Evolutionary conservation across 2,329 filamentous ascomycete genomes (phyloP).

Genomic region (Cercospora brassicicola): DNA sequence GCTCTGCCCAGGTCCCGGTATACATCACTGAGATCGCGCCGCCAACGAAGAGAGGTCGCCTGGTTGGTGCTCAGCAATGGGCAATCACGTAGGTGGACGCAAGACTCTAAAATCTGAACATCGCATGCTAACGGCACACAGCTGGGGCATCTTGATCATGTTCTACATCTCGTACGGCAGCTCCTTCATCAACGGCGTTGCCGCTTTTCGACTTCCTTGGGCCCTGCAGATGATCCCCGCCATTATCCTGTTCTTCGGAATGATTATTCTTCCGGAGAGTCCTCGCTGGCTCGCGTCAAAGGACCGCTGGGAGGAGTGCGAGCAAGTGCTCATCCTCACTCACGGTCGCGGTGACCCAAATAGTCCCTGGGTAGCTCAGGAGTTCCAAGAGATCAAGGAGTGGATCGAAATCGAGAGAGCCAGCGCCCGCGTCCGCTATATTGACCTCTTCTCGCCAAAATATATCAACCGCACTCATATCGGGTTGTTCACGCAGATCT

Average conservation of each 20-base stretch:
- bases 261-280: constrained; percentile 66
- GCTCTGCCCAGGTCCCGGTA: constrained; percentile 67
- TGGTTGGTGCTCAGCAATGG: constrained; percentile 72
- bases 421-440: constrained; percentile 67
- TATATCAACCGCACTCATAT: constrained; percentile 74
- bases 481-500: constrained; percentile 71
- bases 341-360: constrained; percentile 54
- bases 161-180: constrained; percentile 60
- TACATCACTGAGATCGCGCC: constrained; percentile 68
- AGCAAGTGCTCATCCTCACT: constrained; percentile 61
- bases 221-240: constrained; percentile 54
- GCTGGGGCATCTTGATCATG: constrained; percentile 51
- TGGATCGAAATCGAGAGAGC: constrained; percentile 68
- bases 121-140: constrained; percentile 46
- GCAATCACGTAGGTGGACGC: constrained; percentile 62
- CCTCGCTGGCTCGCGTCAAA: constrained; percentile 66
- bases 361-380: constrained; percentile 60
- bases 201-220: constrained; percentile 39
- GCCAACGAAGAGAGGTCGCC: constrained; percentile 58
- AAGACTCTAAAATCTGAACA: neutral
- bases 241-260: constrained; percentile 44
- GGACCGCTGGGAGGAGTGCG: constrained; percentile 63
- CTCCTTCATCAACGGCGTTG: constrained; percentile 58
- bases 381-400: constrained; percentile 67
- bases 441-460: constrained; percentile 70